Base-by-base conservation (phyloP, 306 rosid genomes). In the Gynostemma pentaphyllum region DNA sequence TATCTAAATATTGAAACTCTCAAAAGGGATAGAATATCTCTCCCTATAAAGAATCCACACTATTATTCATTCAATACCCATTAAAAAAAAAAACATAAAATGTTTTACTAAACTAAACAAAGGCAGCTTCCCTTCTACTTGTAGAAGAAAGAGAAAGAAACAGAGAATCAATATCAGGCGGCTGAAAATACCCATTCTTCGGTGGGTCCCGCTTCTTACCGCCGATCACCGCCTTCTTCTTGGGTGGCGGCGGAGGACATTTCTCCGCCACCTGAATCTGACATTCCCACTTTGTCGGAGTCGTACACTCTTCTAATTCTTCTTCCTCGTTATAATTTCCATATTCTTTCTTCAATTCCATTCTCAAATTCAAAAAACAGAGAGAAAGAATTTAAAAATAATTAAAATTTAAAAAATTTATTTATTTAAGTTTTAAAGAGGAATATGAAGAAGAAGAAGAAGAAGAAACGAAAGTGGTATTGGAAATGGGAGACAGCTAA, bases 231-330 rank as follows among this genome's bases (percentile, higher is more conserved):
- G 73, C 45, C 56, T 86, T 89, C 81, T 86, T 89, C 81, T 74
- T 74, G 27, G 89, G 95, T 14, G 89, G 95, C 15, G 95, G 87
- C 40, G 94, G 82, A 0, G 91, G 97, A 51, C 91, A 89, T 16
- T 68, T 47, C 2, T 32, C 41, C 21, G 14, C 63, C 26, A 67
- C 75, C 26, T 85, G 87, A 50, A 89, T 89, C 75, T 72, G 81
- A 18, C 72, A 74, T 75, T 85, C 79, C 29, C 75, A 4, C 40
- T 73, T 24, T 79, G 75, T 89, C n/a, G 95, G 96, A 3, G 95
- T 89, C 66, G 72, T 44, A 32, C 96, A 89, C 48, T 59, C 65
- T 22, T n/a, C n/a, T n/a, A n/a, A n/a, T n/a, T n/a, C n/a, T n/a
- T n/a, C n/a, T n/a, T 60, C 65, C 65, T 60, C 65, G 48, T 7